phyloP scores from a whole-genome alignment of 2,329 filamentous ascomycete genomes.

The Aspergillus eucalypticola region DNA sequence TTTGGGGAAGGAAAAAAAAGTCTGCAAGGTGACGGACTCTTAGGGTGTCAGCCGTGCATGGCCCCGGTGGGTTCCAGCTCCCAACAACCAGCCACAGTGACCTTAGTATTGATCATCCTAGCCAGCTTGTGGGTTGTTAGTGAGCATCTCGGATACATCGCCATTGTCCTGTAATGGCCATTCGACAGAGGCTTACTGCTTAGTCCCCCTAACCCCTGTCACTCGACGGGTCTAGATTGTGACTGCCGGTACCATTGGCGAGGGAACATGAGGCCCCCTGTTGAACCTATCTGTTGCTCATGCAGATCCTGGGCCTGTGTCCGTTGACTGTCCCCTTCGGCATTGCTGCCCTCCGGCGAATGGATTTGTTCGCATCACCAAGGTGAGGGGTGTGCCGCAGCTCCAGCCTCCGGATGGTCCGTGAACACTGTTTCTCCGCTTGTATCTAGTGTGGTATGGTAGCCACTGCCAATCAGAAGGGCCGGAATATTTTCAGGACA shows the following conservation, averaged over 20 bases:
- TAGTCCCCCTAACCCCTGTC: slow-evolving; percentile 1
- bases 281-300: neutral
- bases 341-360: neutral
- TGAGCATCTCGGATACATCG: slow-evolving; percentile 2
- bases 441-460: neutral
- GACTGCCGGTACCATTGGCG: slow-evolving; percentile 1
- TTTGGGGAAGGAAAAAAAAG: neutral
- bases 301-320: neutral
- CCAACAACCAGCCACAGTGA: neutral
- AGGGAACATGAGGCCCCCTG: neutral
- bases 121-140: slow-evolving; percentile 13
- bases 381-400: neutral
- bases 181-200: slow-evolving; percentile 1
- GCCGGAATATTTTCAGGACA: neutral
- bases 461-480: slow-evolving; percentile 1
- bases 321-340: neutral
- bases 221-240: slow-evolving; percentile 6
- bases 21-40: slow-evolving; percentile 8
- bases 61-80: slow-evolving; percentile 1
- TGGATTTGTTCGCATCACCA: neutral
- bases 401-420: neutral
- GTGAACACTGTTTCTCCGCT: neutral
- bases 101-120: slow-evolving; percentile 6
- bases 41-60: slow-evolving; percentile 12
- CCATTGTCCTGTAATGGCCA: slow-evolving; percentile 1